Conservation (phyloP, 495 filamentous ascomycete species). For the Tuber melanosporum region DNA sequence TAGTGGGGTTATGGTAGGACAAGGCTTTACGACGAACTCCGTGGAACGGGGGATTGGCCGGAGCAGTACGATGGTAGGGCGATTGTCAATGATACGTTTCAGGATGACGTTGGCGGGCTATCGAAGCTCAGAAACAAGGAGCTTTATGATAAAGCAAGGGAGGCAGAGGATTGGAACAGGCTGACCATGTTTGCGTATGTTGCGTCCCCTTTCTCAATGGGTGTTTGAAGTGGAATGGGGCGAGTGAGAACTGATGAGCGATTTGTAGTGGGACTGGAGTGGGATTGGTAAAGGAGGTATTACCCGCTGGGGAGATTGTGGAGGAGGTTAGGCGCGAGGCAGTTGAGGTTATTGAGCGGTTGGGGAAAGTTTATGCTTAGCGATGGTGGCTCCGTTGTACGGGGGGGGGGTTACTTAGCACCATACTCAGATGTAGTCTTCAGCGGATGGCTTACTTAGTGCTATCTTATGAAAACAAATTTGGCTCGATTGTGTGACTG, state of each 20-base stretch:
- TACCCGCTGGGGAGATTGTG: constrained; percentile 75
- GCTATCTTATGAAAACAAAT: constrained; percentile 1
- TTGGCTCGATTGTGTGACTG: neutral
- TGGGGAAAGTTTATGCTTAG: neutral
- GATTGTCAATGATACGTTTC: constrained; percentile 57
- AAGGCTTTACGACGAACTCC: constrained; percentile 61
- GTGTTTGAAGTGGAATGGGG: neutral
- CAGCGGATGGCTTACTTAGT: too few relatives aligned
- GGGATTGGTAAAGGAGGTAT: constrained; percentile 62
- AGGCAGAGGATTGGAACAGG: constrained; percentile 54
- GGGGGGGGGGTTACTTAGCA: neutral
- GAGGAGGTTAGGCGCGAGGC: constrained; percentile 80
- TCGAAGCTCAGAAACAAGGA: constrained; percentile 54
- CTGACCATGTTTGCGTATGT: constrained; percentile 62
- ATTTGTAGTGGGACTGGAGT: constrained; percentile 48
- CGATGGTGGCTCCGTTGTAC: neutral
- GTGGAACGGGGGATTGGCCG: constrained; percentile 66
- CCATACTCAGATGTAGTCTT: neutral
- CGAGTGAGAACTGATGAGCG: neutral
- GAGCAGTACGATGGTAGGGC: constrained; percentile 56
- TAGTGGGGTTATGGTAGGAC: constrained; percentile 43
- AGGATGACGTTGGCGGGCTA: constrained; percentile 54
- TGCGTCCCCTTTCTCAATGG: too few relatives aligned
- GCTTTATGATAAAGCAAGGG: constrained; percentile 53
- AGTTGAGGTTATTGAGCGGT: constrained; percentile 48